These are phyloP conservation scores for Entomortierella lignicola DNA, from an alignment of 192 early-diverging fungal species.

Conservation along the genomic window DNA sequence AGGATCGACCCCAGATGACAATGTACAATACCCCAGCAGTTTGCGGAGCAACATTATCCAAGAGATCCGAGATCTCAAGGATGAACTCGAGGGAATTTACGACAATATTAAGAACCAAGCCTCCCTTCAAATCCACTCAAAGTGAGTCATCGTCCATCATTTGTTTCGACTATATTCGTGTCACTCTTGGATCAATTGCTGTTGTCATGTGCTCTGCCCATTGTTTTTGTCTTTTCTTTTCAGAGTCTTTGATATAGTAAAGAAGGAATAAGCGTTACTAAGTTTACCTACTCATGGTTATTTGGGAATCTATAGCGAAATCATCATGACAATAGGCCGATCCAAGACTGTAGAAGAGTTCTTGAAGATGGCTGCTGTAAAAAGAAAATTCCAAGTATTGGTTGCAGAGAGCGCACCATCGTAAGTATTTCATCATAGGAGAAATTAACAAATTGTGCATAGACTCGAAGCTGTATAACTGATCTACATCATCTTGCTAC, in stretches of 20 bases:
- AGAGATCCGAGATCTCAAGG: slow-evolving; percentile 88
- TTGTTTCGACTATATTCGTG: neutral
- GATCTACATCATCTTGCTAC: neutral
- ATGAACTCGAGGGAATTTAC: slow-evolving; percentile 84
- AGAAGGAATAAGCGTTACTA: too few relatives aligned
- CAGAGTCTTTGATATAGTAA: too few relatives aligned
- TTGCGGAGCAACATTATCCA: slow-evolving; percentile 84
- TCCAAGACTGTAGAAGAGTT: slow-evolving; percentile 90
- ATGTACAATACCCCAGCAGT: slow-evolving; percentile 53
- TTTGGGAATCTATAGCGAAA: slow-evolving; percentile 72
- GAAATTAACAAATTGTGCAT: neutral
- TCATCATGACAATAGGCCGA: slow-evolving; percentile 92
- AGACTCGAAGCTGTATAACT: neutral
- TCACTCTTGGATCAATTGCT: neutral
- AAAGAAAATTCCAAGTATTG: slow-evolving; percentile 94
- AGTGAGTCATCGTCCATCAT: slow-evolving; percentile 65
- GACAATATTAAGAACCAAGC: slow-evolving; percentile 86
- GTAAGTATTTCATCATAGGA: slow-evolving; percentile 57
- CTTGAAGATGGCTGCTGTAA: slow-evolving; percentile 84
- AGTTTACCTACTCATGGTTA: neutral
- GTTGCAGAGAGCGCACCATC: slow-evolving; percentile 92
- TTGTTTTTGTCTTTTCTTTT: too few relatives aligned
- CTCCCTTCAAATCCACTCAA: slow-evolving; percentile 92
- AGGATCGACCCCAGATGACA: slow-evolving; percentile 43
- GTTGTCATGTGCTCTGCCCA: neutral